phyloP scores from a whole-genome alignment of 2,329 filamentous ascomycete species.

The Orbilia javanica region DNA sequence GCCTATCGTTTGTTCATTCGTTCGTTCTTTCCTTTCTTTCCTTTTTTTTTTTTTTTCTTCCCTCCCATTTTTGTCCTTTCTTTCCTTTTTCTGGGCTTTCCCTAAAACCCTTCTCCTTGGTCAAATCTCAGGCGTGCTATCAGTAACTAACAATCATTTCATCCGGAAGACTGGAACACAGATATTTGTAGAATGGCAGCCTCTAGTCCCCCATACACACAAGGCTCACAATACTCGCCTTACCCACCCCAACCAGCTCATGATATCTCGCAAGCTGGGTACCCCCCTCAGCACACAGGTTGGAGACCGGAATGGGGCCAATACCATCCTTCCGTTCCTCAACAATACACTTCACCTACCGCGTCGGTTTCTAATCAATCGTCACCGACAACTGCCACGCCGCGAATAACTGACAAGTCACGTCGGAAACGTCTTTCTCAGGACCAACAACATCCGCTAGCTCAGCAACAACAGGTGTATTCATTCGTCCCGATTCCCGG shows the following conservation, averaged over 20 bases:
- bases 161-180: conserved; percentile 37
- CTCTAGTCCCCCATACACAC: conserved; percentile 57
- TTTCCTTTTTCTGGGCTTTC: conserved; percentile 51
- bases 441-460: conserved; percentile 66
- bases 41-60: not conserved
- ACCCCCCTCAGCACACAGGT: conserved; percentile 50
- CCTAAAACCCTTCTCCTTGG: conserved; percentile 44
- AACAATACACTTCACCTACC: conserved; percentile 61
- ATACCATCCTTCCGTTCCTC: conserved; percentile 57
- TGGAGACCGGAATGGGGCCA: conserved; percentile 58
- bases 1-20: no score
- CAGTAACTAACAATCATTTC: conserved; percentile 35
- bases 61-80: conserved; percentile 51
- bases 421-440: conserved; percentile 59
- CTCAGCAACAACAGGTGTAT: conserved; percentile 78
- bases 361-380: conserved; percentile 60
- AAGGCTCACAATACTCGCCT: conserved; percentile 57
- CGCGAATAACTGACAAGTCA: conserved; percentile 53
- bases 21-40: no score
- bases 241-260: conserved; percentile 56
- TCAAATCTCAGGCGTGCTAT: conserved; percentile 40
- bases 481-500: conserved; percentile 98
- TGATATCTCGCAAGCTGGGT: conserved; percentile 57
- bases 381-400: conserved; percentile 53
- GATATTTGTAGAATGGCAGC: conserved; percentile 57